Evolutionary conservation across 176 grass and related monocot genomes (phyloP).

Genomic region (Bromus sterilis): DNA sequence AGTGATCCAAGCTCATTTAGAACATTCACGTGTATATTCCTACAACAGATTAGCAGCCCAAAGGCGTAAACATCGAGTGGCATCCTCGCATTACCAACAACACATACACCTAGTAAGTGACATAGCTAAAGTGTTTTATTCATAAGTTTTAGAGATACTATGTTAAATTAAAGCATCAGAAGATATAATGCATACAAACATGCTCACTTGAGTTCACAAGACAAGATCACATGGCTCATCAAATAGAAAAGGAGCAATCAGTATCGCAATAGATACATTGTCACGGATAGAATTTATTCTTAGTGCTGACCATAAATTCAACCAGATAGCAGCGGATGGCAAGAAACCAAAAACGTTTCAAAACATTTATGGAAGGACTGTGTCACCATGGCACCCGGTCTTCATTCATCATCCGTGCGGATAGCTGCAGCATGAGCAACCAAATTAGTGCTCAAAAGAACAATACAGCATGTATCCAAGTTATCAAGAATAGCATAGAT

Average conservation of each 20-base stretch:
- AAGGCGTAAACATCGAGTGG: no score
- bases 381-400: conserved; percentile 8
- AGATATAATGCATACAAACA: background rate
- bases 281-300: conserved; percentile 33
- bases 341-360: conserved; percentile 13
- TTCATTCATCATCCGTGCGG: conserved; percentile 43
- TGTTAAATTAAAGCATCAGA: background rate
- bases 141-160: background rate
- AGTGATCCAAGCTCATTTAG: no score
- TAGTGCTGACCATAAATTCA: conserved; percentile 14
- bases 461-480: background rate
- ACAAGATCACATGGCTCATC: background rate
- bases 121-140: background rate
- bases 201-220: background rate
- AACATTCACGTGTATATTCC: no score
- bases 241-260: background rate
- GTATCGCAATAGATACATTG: conserved; percentile 13
- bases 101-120: no score
- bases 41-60: no score
- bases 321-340: conserved; percentile 6
- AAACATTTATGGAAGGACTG: conserved; percentile 17
- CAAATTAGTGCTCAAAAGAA: conserved; percentile 8
- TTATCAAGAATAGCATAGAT: background rate
- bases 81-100: no score
- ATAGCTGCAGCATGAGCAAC: conserved; percentile 28